phyloP scores from a whole-genome alignment of 768 basidiomycete species.

The Xerocomellus dryophilus region DNA sequence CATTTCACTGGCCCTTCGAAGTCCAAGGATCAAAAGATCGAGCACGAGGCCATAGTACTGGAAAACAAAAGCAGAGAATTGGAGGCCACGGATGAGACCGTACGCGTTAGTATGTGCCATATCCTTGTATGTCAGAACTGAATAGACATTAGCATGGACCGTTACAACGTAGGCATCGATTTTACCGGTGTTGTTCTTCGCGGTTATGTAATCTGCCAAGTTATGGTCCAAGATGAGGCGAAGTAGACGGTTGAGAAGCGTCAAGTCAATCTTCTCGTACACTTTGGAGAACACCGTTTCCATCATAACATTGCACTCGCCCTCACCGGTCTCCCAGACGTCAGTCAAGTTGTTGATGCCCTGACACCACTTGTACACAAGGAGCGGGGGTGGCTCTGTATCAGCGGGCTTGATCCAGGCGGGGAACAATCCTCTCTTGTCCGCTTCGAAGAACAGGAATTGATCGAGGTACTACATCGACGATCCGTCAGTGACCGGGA shows the following conservation, averaged over 20 bases:
- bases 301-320: slow-evolving; percentile 98
- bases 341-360: slow-evolving; percentile 99
- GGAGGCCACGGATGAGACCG: slow-evolving; percentile 94
- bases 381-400: slow-evolving; percentile 92
- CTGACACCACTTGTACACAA: slow-evolving; percentile 99
- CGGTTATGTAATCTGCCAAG: slow-evolving; percentile 97
- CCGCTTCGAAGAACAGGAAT: slow-evolving; percentile 98
- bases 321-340: slow-evolving; percentile 97
- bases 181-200: slow-evolving; percentile 91
- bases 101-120: slow-evolving; percentile 99
- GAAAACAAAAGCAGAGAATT: slow-evolving; percentile 99
- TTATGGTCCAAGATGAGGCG: slow-evolving; percentile 98
- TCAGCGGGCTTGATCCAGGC: slow-evolving; percentile 99
- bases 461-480: slow-evolving; percentile 81
- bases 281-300: slow-evolving; percentile 97
- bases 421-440: slow-evolving; percentile 97
- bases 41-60: slow-evolving; percentile 97
- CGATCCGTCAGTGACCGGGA: slow-evolving; percentile 9
- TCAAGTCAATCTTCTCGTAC: slow-evolving; percentile 98
- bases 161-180: background rate
- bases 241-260: slow-evolving; percentile 89
- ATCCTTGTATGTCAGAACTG: slow-evolving; percentile 87
- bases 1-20: slow-evolving; percentile 99
- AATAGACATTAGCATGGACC: background rate
- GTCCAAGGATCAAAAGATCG: slow-evolving; percentile 91